Base-by-base conservation (phyloP, 2,329 filamentous ascomycete genomes). In the Escovopsis sp. region DNA sequence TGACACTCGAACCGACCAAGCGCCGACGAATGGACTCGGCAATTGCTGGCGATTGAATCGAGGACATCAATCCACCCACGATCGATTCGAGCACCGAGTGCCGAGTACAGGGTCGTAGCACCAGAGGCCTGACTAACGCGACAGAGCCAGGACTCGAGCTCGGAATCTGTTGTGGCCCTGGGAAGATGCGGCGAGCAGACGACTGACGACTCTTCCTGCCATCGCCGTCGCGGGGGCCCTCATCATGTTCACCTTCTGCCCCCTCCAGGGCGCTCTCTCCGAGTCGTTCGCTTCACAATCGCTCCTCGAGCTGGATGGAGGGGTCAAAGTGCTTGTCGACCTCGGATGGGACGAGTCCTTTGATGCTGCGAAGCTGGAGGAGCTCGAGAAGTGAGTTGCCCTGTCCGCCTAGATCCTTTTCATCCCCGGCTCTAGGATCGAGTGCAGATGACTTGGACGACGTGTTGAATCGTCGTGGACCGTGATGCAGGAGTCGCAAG, bases 341-440 rank as follows among this genome's bases (percentile, higher is more conserved):
- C 79, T 94, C 31, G 90, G 90, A 40, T 98, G 90, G 90, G 87
- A 96, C 54, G 85, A 93, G 54, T 72, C 72, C 2, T 96, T 98
- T 54, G 81, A 93, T 52, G 72, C 75, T 23, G 71, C 72, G 42
- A 81, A 84, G 64, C 72, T 98, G 35, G 76, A 76, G 48, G 83
- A 90, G 59, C 72, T 98, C 41, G 88, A 96, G 60, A 90, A 85
- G 81, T 92, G 70, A 45, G 68, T 53, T n/a, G n/a, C n/a, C n/a
- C n/a, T n/a, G n/a, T n/a, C n/a, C n/a, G n/a, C 35, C 41, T 16
- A 6, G 16, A 33, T 23, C 21, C 21, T 23, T n/a, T n/a, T n/a
- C n/a, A n/a, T n/a, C n/a, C n/a, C n/a, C n/a, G n/a, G n/a, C n/a
- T n/a, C n/a, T n/a, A n/a, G n/a, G n/a, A n/a, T n/a, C n/a, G n/a